Conservation (phyloP, 768 basidiomycete genomes). For the Phanerodontia chrysosporium region DNA sequence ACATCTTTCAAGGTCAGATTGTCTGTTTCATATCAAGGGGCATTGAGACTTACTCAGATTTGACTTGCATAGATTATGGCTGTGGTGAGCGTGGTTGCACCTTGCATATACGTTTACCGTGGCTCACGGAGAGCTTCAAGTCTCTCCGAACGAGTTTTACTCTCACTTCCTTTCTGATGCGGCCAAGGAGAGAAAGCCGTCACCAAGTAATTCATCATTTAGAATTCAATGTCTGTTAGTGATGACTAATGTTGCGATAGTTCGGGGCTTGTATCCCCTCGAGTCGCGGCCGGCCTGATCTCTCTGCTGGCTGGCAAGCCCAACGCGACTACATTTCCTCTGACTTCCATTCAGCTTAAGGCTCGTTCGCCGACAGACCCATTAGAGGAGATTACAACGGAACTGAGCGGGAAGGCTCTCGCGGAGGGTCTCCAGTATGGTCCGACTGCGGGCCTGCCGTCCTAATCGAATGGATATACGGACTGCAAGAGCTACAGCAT, state of each 20-base stretch:
- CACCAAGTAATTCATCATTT: constrained; percentile 39
- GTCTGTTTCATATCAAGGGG: too few species aligned
- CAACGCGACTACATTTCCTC: constrained; percentile 84
- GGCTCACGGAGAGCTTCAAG: not conserved
- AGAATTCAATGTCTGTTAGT: not conserved
- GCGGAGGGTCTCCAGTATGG: constrained; percentile 74
- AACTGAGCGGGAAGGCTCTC: constrained; percentile 53
- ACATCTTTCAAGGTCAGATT: too few species aligned
- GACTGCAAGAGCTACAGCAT: constrained; percentile 71
- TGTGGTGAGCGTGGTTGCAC: too few species aligned
- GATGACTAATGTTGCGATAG: constrained; percentile 23
- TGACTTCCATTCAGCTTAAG: constrained; percentile 70
- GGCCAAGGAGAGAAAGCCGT: constrained; percentile 58
- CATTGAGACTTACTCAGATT: too few species aligned
- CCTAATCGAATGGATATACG: constrained; percentile 64
- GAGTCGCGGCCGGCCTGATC: constrained; percentile 77
- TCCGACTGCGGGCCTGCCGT: constrained; percentile 66
- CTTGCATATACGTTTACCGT: too few species aligned
- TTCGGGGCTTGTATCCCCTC: constrained; percentile 67
- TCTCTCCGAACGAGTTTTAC: constrained; percentile 49
- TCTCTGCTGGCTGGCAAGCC: constrained; percentile 91
- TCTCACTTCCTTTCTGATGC: constrained; percentile 52
- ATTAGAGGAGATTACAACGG: constrained; percentile 42
- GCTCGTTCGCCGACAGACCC: constrained; percentile 30
- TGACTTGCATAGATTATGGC: too few species aligned